Conservation (phyloP, 306 rosid genomes). For the Gleditsia sinensis region DNA sequence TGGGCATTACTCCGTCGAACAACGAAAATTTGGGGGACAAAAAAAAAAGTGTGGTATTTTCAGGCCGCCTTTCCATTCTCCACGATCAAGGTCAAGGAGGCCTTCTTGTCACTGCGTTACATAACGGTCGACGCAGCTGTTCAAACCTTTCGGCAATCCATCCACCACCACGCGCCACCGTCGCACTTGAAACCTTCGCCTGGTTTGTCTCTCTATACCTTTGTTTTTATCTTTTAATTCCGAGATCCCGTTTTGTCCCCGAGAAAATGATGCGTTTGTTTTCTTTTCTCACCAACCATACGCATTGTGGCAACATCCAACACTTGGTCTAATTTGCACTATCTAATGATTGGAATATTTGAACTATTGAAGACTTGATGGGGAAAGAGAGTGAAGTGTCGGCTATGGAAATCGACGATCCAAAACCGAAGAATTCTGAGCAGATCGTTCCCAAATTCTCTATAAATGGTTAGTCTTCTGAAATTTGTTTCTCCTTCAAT, state of each 20-base stretch:
- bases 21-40: too few relatives aligned
- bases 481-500: too few relatives aligned
- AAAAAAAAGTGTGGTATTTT: background rate
- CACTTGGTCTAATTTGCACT: conserved; percentile 26
- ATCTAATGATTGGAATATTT: conserved; percentile 1
- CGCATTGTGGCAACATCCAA: background rate
- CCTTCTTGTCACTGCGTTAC: background rate
- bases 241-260: conserved; percentile 36
- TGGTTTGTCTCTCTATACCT: conserved; percentile 18
- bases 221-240: background rate
- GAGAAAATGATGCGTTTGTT: background rate
- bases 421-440: conserved; percentile 54
- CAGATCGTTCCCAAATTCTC: conserved; percentile 77
- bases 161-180: background rate
- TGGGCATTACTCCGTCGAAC: too few relatives aligned
- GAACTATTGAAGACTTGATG: conserved; percentile 39
- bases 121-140: background rate
- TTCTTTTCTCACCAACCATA: conserved; percentile 5
- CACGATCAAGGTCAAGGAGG: background rate
- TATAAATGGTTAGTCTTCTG: conserved; percentile 61
- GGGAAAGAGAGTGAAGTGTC: conserved; percentile 57
- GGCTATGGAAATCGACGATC: conserved; percentile 79
- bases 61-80: background rate
- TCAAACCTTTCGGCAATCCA: background rate
- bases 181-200: background rate